A percentile compares a stretch with the other conserved stretches of the same genome.
phyloP scores from a whole-genome alignment of 306 rosid species.

The Quercus dentata region DNA sequence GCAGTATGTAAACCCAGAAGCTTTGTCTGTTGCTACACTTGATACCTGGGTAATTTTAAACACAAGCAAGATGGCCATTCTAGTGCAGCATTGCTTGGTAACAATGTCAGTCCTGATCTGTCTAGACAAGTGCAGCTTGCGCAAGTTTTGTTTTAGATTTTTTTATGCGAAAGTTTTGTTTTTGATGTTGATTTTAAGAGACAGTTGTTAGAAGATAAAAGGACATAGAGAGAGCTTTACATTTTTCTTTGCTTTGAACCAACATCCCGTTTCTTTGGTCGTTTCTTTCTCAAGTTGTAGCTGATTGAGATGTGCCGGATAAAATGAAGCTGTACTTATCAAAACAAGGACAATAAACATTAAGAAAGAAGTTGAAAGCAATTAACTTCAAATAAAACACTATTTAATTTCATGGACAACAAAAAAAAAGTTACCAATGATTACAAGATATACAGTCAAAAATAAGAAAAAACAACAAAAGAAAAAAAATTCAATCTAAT shows the following conservation, averaged over 20 bases:
- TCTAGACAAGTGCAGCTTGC: background rate
- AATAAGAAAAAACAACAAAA: background rate
- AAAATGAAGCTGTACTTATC: slow-evolving; percentile 60
- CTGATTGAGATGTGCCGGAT: slow-evolving; percentile 55
- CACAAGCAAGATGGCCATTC: slow-evolving; percentile 8
- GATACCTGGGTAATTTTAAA: background rate
- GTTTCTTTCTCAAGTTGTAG: slow-evolving; percentile 44
- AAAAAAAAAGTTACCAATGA: slow-evolving; percentile 8
- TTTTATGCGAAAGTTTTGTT: background rate
- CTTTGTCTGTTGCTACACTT: background rate
- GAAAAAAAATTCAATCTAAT: background rate
- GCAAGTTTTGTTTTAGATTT: background rate
- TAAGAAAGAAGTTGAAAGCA: background rate
- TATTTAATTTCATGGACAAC: background rate
- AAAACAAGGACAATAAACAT: slow-evolving; percentile 21
- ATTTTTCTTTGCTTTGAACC: slow-evolving; percentile 28
- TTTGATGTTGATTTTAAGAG: background rate
- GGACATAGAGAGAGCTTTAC: slow-evolving; percentile 32
- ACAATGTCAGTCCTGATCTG: slow-evolving; percentile 9
- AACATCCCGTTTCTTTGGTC: slow-evolving; percentile 31
- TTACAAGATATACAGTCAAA: slow-evolving; percentile 10
- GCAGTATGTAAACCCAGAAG: background rate
- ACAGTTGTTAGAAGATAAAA: background rate
- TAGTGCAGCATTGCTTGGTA: background rate
- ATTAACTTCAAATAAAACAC: background rate